Evolutionary conservation across 108 stramenopile species (phyloP).

Genomic region (Seminavis robusta): DNA sequence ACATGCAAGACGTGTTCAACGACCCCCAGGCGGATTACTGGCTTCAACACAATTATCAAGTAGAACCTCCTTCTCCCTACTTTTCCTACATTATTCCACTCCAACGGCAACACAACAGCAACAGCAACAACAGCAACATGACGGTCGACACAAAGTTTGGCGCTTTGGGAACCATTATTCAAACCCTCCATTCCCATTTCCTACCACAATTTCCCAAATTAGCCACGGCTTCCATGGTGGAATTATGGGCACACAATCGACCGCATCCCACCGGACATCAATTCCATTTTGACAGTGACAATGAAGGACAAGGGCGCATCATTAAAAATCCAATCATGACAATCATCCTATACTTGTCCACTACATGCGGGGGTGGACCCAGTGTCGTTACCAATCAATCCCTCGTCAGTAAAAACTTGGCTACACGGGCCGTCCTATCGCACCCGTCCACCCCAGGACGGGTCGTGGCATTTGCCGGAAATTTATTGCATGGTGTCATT

Average conservation of each 20-base stretch:
- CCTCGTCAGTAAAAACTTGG: constrained; percentile 35
- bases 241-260: constrained; percentile 93
- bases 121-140: neutral
- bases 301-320: constrained; percentile 75
- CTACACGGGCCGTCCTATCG: constrained; percentile 69
- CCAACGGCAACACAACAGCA: constrained; percentile 1
- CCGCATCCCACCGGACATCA: constrained; percentile 90
- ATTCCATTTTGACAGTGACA: constrained; percentile 89
- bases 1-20: constrained; percentile 47
- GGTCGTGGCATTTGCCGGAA: constrained; percentile 79
- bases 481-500: constrained; percentile 84
- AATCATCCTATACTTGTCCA: constrained; percentile 62
- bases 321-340: constrained; percentile 74
- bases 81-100: constrained; percentile 69
- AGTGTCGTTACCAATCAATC: constrained; percentile 79
- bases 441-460: constrained; percentile 45
- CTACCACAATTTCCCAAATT: constrained; percentile 27
- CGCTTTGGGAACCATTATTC: constrained; percentile 41
- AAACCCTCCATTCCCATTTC: constrained; percentile 31
- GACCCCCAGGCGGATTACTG: constrained; percentile 58
- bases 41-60: constrained; percentile 59
- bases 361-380: constrained; percentile 58
- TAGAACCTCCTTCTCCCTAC: constrained; percentile 80
- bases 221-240: constrained; percentile 44
- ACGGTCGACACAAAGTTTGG: constrained; percentile 11